A percentile compares a stretch with the other conserved stretches of the same genome.
Conservation (phyloP, 2,329 filamentous ascomycete species). For the Ustulina deusta region DNA sequence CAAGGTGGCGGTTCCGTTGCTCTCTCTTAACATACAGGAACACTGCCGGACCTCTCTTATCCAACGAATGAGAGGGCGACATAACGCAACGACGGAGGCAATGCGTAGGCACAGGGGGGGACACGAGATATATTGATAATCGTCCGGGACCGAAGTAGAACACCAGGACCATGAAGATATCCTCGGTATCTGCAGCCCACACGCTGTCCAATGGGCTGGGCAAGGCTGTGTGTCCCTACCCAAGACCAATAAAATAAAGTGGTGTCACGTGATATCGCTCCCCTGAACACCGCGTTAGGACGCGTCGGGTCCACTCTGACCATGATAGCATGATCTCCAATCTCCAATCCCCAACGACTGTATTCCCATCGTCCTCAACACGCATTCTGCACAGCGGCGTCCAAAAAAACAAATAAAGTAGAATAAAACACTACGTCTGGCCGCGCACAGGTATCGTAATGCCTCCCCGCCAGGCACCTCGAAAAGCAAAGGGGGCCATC, state of each 20-base stretch:
- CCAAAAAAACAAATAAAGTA: no score
- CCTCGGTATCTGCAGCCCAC: no score
- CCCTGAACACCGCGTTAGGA: conserved; percentile 14
- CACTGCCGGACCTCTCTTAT: background rate
- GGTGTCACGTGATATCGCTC: conserved; percentile 32
- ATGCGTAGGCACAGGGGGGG: no score
- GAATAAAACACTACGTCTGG: background rate
- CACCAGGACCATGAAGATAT: no score
- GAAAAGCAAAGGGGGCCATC: conserved; percentile 26
- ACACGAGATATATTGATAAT: no score
- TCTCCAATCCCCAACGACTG: background rate
- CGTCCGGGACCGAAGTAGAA: no score
- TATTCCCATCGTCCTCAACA: background rate
- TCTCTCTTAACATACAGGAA: background rate
- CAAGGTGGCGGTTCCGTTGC: background rate
- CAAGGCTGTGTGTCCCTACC: background rate
- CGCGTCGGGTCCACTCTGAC: conserved; percentile 24
- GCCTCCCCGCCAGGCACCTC: conserved; percentile 36
- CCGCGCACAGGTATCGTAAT: conserved; percentile 17
- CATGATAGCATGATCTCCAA: background rate
- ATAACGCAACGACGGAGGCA: background rate
- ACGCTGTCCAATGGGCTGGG: background rate
- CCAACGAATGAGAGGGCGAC: background rate
- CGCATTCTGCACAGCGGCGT: background rate
- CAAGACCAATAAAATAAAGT: background rate